These are phyloP conservation scores for Sporothrix variecibatus DNA, from an alignment of 2,329 filamentous ascomycete species.

Conservation along the genomic window DNA sequence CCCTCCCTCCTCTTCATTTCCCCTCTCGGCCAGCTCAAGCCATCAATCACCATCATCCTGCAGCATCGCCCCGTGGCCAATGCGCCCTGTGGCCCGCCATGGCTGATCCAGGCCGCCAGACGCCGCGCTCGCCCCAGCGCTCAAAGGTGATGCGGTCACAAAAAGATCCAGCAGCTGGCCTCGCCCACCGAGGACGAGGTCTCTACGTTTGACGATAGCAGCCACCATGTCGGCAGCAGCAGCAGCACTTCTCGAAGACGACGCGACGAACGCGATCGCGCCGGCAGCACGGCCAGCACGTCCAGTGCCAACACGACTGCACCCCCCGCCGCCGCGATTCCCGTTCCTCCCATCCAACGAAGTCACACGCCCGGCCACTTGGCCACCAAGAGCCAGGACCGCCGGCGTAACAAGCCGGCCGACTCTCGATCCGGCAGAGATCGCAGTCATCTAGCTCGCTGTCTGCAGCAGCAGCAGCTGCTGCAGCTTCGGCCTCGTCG, in stretches of 20 bases:
- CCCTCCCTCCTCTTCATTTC: background rate
- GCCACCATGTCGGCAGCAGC: slow-evolving; percentile 29
- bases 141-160: slow-evolving; percentile 55
- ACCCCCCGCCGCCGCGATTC: slow-evolving; percentile 40
- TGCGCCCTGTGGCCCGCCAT: slow-evolving; percentile 41
- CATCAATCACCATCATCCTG: slow-evolving; percentile 9
- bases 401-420: slow-evolving; percentile 53
- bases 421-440: slow-evolving; percentile 57
- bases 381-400: slow-evolving; percentile 58
- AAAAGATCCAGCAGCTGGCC: slow-evolving; percentile 46
- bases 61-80: slow-evolving; percentile 30
- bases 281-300: slow-evolving; percentile 36
- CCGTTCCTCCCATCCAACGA: slow-evolving; percentile 46
- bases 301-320: slow-evolving; percentile 30
- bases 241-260: slow-evolving; percentile 32
- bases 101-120: slow-evolving; percentile 45
- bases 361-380: slow-evolving; percentile 65
- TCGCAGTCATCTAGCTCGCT: slow-evolving; percentile 51
- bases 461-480: slow-evolving; percentile 30
- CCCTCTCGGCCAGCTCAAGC: background rate
- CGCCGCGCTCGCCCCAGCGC: slow-evolving; percentile 43
- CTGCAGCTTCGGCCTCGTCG: slow-evolving; percentile 31
- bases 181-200: slow-evolving; percentile 38
- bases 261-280: slow-evolving; percentile 26
- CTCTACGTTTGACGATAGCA: background rate